Evolutionary conservation across 2,329 filamentous ascomycete genomes (phyloP), one percentile per base, ranked within the genome.

Genomic region (Canariomyces notabilis): DNA sequence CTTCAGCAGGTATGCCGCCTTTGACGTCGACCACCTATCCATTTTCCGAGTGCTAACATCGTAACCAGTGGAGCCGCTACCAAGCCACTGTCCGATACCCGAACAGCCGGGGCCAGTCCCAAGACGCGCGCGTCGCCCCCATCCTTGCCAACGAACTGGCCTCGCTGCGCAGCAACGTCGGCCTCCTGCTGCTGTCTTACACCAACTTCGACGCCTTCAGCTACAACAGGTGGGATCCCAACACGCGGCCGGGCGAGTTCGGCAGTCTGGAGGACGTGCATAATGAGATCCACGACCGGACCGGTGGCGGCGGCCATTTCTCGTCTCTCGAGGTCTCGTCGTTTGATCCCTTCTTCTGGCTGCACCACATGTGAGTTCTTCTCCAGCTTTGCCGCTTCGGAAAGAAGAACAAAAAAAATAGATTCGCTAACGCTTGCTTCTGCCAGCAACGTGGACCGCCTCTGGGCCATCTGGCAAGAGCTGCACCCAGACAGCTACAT

Each of bases 281-380:
- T 45, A 69, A 70, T 45, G 59, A 59, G 34, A 59, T 71, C 15
- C 68, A 71, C 45, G 54, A 55, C 18, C 52, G 49, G 5, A 49
- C 62, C 6, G 66, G 62, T 2, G 61, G 59, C 2, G 50, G 56
- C 14, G 79, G 80, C 1, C 76, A 80, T 51, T 82, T 77, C 75
- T 68, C 64, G 15, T 73, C 70, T 49, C 68, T 73, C 11, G 69
- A 74, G 23, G 77, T 76, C 49, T 76, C 80, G 9, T 73, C 77
- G 0, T 85, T 81, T 58, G 82, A 85, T 58, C 80, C 82, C 0
- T 63, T 79, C 7, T 85, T 57, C 22, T 58, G 73, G 73, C 64
- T 84, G 4, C 79, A 84, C 55, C 80, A 84, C 60, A 62, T 70
- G 54, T 76, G 76, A 54, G 69, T 40, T 7, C 11, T 22, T 26